Percentiles rank a stretch among this genome's conserved stretches.
Conservation (phyloP, 2,329 filamentous ascomycete species). For the Penicillium olsonii region DNA sequence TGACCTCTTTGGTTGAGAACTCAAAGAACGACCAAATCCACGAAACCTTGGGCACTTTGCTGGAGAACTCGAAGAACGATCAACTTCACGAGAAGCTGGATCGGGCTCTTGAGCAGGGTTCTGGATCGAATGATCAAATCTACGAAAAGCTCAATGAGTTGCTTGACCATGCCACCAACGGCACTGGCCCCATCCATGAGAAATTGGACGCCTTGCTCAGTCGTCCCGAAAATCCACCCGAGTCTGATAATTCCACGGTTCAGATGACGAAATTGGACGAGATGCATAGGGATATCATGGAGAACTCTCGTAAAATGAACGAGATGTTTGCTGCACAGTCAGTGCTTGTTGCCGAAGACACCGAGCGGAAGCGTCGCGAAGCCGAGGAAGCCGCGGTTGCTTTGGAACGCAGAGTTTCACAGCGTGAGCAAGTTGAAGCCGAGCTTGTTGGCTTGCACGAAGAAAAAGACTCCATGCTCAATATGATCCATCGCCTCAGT, state of each 20-base stretch:
- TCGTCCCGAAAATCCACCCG: constrained; percentile 55
- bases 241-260: constrained; percentile 67
- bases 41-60: constrained; percentile 52
- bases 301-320: constrained; percentile 80
- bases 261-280: constrained; percentile 83
- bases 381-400: constrained; percentile 77
- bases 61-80: constrained; percentile 51
- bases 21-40: constrained; percentile 47
- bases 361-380: constrained; percentile 75
- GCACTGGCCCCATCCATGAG: constrained; percentile 34
- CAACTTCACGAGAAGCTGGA: constrained; percentile 62
- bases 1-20: constrained; percentile 41
- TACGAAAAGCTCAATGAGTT: constrained; percentile 60
- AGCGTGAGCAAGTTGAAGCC: constrained; percentile 64
- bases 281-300: constrained; percentile 83
- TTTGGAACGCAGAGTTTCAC: constrained; percentile 72
- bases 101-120: constrained; percentile 39
- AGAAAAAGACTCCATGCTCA: constrained; percentile 64
- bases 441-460: constrained; percentile 53
- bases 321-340: constrained; percentile 58
- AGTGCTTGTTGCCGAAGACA: constrained; percentile 66
- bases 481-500: constrained; percentile 53
- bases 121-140: constrained; percentile 43
- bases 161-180: constrained; percentile 37
- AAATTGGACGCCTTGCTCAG: constrained; percentile 49